Evolutionary conservation across 192 early-diverging fungal species (phyloP), one percentile per base, ranked within the genome.

Genomic region (Coemansia sp.): DNA sequence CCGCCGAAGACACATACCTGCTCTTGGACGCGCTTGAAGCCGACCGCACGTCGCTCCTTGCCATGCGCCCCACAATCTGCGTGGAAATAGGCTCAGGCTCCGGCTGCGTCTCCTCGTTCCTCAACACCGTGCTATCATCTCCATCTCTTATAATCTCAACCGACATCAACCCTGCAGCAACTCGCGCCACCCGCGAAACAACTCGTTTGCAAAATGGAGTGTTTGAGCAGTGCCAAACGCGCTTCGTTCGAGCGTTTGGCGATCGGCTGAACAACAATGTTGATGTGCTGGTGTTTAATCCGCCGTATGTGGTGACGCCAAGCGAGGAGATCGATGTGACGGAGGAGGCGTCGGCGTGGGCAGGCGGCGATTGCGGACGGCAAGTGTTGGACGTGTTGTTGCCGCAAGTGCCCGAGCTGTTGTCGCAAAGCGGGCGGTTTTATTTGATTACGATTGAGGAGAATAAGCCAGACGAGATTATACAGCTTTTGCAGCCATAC

Each of bases 1-100:
- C 96, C 5, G 89, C 78, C 6, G 95, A 98, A 83, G 96, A 98
- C 72, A 94, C 94, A 0, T 98, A 95, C 68, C 73, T 98, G 50
- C 78, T 98, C 15, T 78, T 98, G 23, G 94, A 97, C 70, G 90
- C 91, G 3, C 85, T 98, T n/a, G 94, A 97, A 61, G 78, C 83
- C 52, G 94, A 96, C 52, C 72, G 61, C 0, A 19, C 67, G 5
- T 67, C 80, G 28, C 55, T 96, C 38, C 78, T 83, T 19, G 62
- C 65, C 6, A 72, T 70, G 9, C 56, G 77, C 4, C 93, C 94
- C 34, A 68, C 78, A 1, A 62, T 94, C 4, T 91, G 90, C 48
- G 78, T 97, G 10, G 96, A 98, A 61, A 88, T 98, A 50, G 96
- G 96, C 38, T 91, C 89, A 1, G 58, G 96, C 83, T 91, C 91